Conservation (phyloP, 2,329 filamentous ascomycete genomes). For the Diaporthe vaccinii region DNA sequence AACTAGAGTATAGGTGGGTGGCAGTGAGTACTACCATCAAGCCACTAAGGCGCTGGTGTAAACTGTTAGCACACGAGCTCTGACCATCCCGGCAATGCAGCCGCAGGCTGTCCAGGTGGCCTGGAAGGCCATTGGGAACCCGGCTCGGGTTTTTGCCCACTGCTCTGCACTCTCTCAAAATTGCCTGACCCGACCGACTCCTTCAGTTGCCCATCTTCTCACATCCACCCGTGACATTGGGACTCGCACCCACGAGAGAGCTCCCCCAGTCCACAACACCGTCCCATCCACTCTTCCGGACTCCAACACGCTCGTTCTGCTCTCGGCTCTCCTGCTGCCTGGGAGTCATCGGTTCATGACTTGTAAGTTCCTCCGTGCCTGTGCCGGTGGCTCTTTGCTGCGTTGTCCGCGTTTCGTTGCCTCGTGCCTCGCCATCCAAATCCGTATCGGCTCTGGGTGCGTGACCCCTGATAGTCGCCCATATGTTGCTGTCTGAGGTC, state of each 20-base stretch:
- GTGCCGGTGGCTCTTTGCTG: slow-evolving; percentile 45
- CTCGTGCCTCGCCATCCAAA: slow-evolving; percentile 51
- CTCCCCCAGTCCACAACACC: slow-evolving; percentile 44
- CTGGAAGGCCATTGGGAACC: slow-evolving; percentile 28
- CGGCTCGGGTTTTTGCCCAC: slow-evolving; percentile 35
- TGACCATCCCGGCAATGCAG: slow-evolving; percentile 32
- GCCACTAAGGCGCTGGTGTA: background rate
- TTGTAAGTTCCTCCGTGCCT: slow-evolving; percentile 60
- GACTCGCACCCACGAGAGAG: slow-evolving; percentile 43
- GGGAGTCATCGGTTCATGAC: slow-evolving; percentile 61
- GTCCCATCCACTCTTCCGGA: slow-evolving; percentile 31
- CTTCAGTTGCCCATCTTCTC: slow-evolving; percentile 44
- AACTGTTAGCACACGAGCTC: slow-evolving; percentile 32
- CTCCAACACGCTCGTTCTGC: slow-evolving; percentile 34
- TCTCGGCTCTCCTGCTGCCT: slow-evolving; percentile 50
- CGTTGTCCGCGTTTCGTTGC: slow-evolving; percentile 46
- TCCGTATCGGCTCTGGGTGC: slow-evolving; percentile 52
- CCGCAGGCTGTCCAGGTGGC: slow-evolving; percentile 23
- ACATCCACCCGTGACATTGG: slow-evolving; percentile 49
- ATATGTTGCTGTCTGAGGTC: slow-evolving; percentile 45
- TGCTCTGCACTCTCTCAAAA: slow-evolving; percentile 40
- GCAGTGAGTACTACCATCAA: background rate
- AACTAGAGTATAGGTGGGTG: background rate
- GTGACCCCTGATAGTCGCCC: slow-evolving; percentile 54
- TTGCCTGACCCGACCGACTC: slow-evolving; percentile 35